phyloP scores from a whole-genome alignment of 441 rosid genomes.

The Hura crepitans region DNA sequence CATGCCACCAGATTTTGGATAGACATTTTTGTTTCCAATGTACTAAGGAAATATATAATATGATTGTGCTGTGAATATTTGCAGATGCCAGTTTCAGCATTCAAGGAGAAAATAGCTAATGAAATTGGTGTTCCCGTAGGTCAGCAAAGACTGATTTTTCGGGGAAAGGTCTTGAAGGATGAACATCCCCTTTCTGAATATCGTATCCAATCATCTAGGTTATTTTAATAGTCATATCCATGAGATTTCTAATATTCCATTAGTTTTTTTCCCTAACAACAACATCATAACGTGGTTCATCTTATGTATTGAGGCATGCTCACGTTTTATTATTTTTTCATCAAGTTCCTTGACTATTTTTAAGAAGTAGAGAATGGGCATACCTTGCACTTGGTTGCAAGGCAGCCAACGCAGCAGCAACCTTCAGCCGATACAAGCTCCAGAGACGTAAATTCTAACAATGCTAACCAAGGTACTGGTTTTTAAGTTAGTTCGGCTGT shows the following conservation, averaged over 20 bases:
- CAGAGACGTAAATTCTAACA: conserved; percentile 47
- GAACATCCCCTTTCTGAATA: conserved; percentile 86
- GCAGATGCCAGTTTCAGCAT: conserved; percentile 66
- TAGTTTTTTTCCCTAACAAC: not conserved
- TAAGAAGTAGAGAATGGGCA: conserved; percentile 92
- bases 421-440: conserved; percentile 52
- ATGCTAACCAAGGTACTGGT: conserved; percentile 41
- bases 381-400: conserved; percentile 81
- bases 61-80: conserved; percentile 18
- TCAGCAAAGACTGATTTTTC: conserved; percentile 89
- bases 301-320: not conserved
- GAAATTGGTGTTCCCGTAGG: conserved; percentile 67
- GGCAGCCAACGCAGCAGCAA: conserved; percentile 63
- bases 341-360: conserved; percentile 41
- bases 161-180: conserved; percentile 91
- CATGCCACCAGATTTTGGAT: not conserved
- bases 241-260: not conserved
- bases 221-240: not conserved
- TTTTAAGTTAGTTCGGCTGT: conserved; percentile 25
- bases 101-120: conserved; percentile 88
- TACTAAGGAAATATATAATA: not conserved
- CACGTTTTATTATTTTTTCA: not conserved
- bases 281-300: conserved; percentile 9
- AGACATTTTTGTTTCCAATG: not conserved
- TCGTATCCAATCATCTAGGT: conserved; percentile 56